Conservation (phyloP, 441 rosid genomes). For the Manihot esculenta region DNA sequence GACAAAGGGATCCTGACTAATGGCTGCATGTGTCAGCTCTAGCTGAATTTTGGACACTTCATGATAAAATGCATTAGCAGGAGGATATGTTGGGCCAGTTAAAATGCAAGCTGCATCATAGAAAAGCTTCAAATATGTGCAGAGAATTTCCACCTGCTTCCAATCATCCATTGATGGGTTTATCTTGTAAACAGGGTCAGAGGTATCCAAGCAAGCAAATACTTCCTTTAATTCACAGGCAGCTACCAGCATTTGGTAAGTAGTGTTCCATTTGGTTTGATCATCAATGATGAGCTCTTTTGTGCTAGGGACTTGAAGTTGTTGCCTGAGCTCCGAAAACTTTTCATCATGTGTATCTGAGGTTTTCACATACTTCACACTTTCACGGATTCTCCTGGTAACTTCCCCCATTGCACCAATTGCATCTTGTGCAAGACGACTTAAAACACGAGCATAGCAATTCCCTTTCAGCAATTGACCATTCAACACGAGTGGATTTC, state of each 20-base stretch:
- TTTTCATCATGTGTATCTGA: constrained; percentile 65
- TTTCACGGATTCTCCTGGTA: constrained; percentile 70
- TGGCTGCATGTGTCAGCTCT: constrained; percentile 59
- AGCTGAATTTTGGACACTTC: constrained; percentile 71
- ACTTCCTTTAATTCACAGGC: constrained; percentile 79
- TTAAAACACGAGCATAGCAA: constrained; percentile 70
- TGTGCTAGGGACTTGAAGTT: constrained; percentile 58
- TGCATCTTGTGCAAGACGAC: constrained; percentile 68
- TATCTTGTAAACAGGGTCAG: constrained; percentile 53
- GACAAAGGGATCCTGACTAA: constrained; percentile 57
- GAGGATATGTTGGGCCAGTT: constrained; percentile 45
- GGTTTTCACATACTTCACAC: constrained; percentile 81
- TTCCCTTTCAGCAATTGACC: constrained; percentile 67
- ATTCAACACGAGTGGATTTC: constrained; percentile 52
- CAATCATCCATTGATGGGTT: constrained; percentile 75
- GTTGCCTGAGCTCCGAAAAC: constrained; percentile 68
- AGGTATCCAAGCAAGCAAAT: constrained; percentile 69
- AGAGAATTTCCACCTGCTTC: constrained; percentile 67
- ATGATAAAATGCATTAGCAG: constrained; percentile 66
- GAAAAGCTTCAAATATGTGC: constrained; percentile 63
- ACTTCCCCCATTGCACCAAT: constrained; percentile 42
- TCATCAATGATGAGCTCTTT: constrained; percentile 71
- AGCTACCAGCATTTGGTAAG: constrained; percentile 79
- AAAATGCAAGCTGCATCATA: constrained; percentile 64
- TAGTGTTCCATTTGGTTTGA: constrained; percentile 80